Evolutionary conservation across 176 grass and related monocot species (phyloP), one percentile per base, ranked within the genome.

Genomic region (Areca catechu): DNA sequence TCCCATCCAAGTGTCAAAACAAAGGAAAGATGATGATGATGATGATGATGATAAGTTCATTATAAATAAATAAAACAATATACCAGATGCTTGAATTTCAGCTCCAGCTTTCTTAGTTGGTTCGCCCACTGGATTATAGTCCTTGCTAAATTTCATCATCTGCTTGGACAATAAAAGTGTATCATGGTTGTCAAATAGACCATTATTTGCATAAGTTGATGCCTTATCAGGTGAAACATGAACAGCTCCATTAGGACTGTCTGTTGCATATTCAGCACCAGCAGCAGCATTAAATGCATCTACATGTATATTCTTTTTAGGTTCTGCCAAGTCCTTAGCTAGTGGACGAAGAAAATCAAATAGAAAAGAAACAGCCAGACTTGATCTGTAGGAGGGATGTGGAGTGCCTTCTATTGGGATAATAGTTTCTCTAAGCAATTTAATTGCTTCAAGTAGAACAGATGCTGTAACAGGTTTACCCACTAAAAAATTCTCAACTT

Each of bases 81-180:
- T 86, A 90, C 86, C 91, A 61, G 86, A 90, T 61, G 86, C 80
- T 84, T 95, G 91, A 50, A 87, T 76, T 83, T 90, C 91, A 77
- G 83, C 86, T 84, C 83, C 91, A 57, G 69, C 71, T 84, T 95
- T 95, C 66, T 86, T 84, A 19, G 81, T 54, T 74, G 86, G 86
- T 55, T 86, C 71, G 47, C 91, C 91, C 83, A 90, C 86, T 4
- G 86, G 91, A 43, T 68, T 57, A 71, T 86, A 84, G 21, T 95
- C 83, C 50, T 76, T 70, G 74, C 53, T 82, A 50, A 76, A 60
- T 66, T 84, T 30, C 72, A 90, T 34, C 20, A 71, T 54, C 63
- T 95, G 91, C 19, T 78, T 77, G 53, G 80, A 95, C 22, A 71
- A 86, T 27, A 79, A 76, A 69, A 76, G 69, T 49, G 90, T 59